These are phyloP conservation scores for Blastocladiella britannica DNA, from an alignment of 192 early-diverging fungal genomes.

Conservation along the genomic window DNA sequence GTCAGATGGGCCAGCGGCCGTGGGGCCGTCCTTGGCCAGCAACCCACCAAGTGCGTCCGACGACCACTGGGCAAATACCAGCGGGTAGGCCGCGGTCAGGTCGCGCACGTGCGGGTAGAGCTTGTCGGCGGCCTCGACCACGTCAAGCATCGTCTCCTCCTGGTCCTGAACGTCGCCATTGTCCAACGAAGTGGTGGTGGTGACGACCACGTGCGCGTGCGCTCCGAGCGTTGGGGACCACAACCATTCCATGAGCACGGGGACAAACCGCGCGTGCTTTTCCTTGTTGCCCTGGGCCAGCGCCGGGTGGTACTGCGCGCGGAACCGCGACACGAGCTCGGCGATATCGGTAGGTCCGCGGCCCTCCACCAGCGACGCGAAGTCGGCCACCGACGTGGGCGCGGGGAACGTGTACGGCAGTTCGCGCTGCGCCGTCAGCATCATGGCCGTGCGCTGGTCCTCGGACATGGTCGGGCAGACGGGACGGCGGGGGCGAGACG, in stretches of 20 bases:
- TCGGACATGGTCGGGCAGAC: background rate
- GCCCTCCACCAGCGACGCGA: constrained; percentile 39
- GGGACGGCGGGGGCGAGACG: background rate
- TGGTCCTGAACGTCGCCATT: too few relatives aligned
- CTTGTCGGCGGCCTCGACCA: background rate
- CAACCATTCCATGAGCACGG: constrained; percentile 47
- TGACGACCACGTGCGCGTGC: too few relatives aligned
- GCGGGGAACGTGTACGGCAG: constrained; percentile 71
- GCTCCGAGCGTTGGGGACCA: constrained; percentile 37
- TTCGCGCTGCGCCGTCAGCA: constrained; percentile 17
- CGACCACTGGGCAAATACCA: constrained; percentile 1
- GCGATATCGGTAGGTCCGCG: constrained; percentile 45
- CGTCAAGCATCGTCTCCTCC: background rate
- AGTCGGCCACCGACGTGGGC: constrained; percentile 48
- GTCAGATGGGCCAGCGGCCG: too few relatives aligned
- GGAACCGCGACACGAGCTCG: constrained; percentile 57
- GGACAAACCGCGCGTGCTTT: constrained; percentile 43
- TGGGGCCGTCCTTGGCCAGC: background rate
- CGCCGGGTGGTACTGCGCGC: constrained; percentile 62
- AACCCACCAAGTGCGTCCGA: background rate
- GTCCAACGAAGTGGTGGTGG: too few relatives aligned
- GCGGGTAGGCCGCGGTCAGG: constrained; percentile 6
- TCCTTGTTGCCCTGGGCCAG: constrained; percentile 59
- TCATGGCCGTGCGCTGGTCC: constrained; percentile 8
- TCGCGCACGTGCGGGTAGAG: background rate